phyloP scores from a whole-genome alignment of 257 asterid species.

The Solanum etuberosum region DNA sequence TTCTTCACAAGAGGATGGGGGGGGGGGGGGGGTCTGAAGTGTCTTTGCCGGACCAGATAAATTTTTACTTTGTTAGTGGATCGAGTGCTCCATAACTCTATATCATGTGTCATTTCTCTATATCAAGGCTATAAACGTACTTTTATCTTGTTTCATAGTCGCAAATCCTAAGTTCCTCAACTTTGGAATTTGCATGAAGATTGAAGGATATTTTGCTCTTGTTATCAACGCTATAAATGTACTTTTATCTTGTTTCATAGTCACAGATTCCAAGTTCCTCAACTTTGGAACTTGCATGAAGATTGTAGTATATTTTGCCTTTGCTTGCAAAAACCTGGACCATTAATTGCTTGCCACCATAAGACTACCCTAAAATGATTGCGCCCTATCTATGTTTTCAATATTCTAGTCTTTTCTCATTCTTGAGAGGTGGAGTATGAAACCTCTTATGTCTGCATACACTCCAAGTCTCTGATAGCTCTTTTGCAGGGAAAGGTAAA shows the following conservation, averaged over 20 bases:
- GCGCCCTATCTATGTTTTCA: not conserved
- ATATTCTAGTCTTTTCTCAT: not conserved
- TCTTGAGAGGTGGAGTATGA: not conserved
- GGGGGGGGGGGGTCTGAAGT: no score
- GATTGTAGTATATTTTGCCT: not conserved
- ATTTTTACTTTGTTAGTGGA: not conserved
- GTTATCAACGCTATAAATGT: not conserved
- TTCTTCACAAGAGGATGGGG: not conserved
- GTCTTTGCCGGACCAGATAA: not conserved
- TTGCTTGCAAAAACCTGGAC: not conserved
- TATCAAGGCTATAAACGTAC: not conserved
- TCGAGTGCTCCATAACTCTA: not conserved
- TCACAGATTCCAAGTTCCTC: not conserved
- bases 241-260: not conserved
- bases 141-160: not conserved
- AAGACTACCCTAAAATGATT: not conserved
- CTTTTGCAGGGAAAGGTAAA: conserved; percentile 67
- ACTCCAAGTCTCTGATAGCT: not conserved
- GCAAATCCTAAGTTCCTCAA: not conserved
- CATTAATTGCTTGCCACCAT: not conserved
- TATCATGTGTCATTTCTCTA: not conserved
- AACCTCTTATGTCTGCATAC: not conserved
- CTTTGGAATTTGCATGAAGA: not conserved
- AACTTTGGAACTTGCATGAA: not conserved
- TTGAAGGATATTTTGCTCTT: not conserved